Evolutionary conservation across 2,329 filamentous ascomycete species (phyloP).

Genomic region (Monosporascus sp.): DNA sequence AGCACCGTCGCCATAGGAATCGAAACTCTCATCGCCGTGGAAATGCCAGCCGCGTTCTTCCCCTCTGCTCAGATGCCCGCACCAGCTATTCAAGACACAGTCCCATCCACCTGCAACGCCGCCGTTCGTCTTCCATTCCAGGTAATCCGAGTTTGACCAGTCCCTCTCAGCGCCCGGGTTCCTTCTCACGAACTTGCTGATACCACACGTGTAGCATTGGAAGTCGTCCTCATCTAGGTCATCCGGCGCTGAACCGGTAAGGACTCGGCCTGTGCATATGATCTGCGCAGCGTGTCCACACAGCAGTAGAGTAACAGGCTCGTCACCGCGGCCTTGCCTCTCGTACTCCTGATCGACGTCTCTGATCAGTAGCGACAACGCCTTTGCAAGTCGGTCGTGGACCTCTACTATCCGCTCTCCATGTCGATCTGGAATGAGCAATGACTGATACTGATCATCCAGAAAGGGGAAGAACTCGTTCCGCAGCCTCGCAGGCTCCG

Average conservation of each 20-base stretch:
- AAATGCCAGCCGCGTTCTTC: not conserved
- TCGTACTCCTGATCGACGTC: not conserved
- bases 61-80: not conserved
- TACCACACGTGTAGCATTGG: not conserved
- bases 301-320: not conserved
- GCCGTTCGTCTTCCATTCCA: not conserved
- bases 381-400: not conserved
- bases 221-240: not conserved
- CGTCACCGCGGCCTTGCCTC: not conserved
- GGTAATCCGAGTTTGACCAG: not conserved
- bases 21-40: constrained; percentile 1
- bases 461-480: not conserved
- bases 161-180: too few relatives aligned
- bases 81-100: constrained; percentile 1
- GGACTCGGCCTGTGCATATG: not conserved
- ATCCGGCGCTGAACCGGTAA: not conserved
- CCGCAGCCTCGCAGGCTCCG: not conserved
- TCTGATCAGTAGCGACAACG: not conserved
- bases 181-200: not conserved
- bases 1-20: not conserved
- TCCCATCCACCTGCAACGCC: constrained; percentile 1
- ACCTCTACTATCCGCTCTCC: not conserved
- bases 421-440: not conserved
- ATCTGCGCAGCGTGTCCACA: constrained; percentile 1
- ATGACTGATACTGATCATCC: not conserved